phyloP scores from a whole-genome alignment of 768 basidiomycete species.

The Candolleomyces aberdarensis region DNA sequence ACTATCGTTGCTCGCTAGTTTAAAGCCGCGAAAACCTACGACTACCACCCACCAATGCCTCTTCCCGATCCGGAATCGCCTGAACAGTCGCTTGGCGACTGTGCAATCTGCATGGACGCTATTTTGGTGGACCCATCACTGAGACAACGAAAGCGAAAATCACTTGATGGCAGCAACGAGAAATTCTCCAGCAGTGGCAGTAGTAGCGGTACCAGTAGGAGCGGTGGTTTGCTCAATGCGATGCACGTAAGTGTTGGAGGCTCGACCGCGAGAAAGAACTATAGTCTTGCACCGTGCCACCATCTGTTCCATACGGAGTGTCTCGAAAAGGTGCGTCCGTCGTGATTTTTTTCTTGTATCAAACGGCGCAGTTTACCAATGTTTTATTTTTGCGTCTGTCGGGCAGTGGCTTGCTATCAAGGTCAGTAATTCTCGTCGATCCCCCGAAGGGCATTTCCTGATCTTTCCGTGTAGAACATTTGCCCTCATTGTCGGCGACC shows the following conservation, averaged over 20 bases:
- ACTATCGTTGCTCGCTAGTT: conserved; percentile 39
- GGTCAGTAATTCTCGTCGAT: conserved; percentile 30
- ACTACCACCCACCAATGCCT: conserved; percentile 84
- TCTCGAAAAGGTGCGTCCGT: conserved; percentile 60
- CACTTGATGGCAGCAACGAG: conserved; percentile 28
- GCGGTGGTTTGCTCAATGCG: conserved; percentile 34
- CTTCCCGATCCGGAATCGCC: conserved; percentile 70
- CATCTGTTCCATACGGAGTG: conserved; percentile 92
- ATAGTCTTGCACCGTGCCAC: conserved; percentile 86
- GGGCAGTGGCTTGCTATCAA: conserved; percentile 73
- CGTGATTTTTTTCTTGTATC: neutral
- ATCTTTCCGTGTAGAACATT: conserved; percentile 56
- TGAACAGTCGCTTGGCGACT: conserved; percentile 78
- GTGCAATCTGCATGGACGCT: conserved; percentile 91
- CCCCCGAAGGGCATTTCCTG: neutral
- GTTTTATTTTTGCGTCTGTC: neutral
- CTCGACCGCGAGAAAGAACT: conserved; percentile 55
- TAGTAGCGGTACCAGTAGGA: conserved; percentile 1
- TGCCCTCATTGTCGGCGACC: conserved; percentile 89
- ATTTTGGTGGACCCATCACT: conserved; percentile 53
- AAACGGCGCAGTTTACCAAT: conserved; percentile 9
- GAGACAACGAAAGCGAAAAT: conserved; percentile 26
- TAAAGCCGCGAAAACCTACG: conserved; percentile 57
- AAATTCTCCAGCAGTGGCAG: conserved; percentile 5
- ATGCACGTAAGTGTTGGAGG: conserved; percentile 43